Conservation (phyloP, 1,284 basidiomycete genomes). For the Kalmanozyma brasiliensis region DNA sequence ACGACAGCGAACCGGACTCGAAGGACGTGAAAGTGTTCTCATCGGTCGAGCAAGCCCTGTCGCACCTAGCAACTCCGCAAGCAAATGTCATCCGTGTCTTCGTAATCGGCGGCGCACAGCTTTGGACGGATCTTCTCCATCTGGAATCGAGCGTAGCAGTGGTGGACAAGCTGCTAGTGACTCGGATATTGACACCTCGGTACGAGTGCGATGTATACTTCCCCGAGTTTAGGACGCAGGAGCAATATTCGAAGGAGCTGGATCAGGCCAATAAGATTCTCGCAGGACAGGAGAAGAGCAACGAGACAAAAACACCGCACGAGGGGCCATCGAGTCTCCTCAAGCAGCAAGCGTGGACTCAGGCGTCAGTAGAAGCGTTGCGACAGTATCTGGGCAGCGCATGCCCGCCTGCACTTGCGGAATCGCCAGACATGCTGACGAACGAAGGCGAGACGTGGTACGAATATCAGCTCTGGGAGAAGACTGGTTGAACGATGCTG, state of each 20-base stretch:
- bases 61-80: constrained; percentile 7
- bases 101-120: constrained; percentile 87
- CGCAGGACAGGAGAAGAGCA: neutral
- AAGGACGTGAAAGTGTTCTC: constrained; percentile 27
- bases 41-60: constrained; percentile 25
- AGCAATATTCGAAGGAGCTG: constrained; percentile 36
- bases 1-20: constrained; percentile 44
- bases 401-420: constrained; percentile 12
- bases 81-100: constrained; percentile 71
- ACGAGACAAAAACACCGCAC: neutral
- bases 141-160: constrained; percentile 1
- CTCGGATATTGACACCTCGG: constrained; percentile 79
- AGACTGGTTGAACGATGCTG: constrained; percentile 5
- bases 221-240: constrained; percentile 74
- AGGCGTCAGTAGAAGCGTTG: constrained; percentile 19
- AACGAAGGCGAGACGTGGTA: constrained; percentile 38
- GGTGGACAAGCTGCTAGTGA: constrained; percentile 74
- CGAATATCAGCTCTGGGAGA: constrained; percentile 46
- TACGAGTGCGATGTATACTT: constrained; percentile 90
- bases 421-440: constrained; percentile 22
- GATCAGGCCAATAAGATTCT: constrained; percentile 9
- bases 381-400: constrained; percentile 27
- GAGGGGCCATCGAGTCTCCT: constrained; percentile 3
- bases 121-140: constrained; percentile 76
- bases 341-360: constrained; percentile 22